These are phyloP conservation scores for Yamadazyma triangularis DNA, from an alignment of 1,139 yeast genomes.

Conservation along the genomic window DNA sequence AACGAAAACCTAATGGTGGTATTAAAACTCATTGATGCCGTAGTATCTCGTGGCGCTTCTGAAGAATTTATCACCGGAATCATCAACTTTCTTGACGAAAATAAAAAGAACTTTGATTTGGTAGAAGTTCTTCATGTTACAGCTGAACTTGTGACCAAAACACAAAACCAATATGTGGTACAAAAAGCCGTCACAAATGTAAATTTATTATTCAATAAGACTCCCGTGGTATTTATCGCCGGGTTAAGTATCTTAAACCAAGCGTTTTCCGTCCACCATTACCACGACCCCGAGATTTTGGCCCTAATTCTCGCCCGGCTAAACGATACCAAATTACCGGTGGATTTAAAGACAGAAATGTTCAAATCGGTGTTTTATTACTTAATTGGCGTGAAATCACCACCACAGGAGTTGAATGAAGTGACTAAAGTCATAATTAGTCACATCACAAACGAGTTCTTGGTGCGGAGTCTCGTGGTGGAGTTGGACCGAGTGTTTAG, in stretches of 20 bases:
- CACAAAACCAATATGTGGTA: too few relatives aligned
- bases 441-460: constrained; percentile 9
- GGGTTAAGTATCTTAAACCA: constrained; percentile 15
- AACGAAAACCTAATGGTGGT: constrained; percentile 9
- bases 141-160: constrained; percentile 4
- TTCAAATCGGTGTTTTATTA: constrained; percentile 8
- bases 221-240: constrained; percentile 7
- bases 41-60: constrained; percentile 4
- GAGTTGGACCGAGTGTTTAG: too few relatives aligned
- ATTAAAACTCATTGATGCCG: constrained; percentile 7
- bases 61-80: constrained; percentile 5
- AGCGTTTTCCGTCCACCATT: constrained; percentile 11
- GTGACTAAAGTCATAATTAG: constrained; percentile 6
- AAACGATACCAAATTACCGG: constrained; percentile 8
- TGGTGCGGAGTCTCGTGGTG: constrained; percentile 7
- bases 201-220: constrained; percentile 3
- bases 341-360: constrained; percentile 13
- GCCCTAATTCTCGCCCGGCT: constrained; percentile 4
- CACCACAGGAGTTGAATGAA: background rate
- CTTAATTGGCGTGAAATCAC: constrained; percentile 3
- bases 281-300: constrained; percentile 3
- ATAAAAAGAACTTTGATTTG: constrained; percentile 11
- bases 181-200: constrained; percentile 7
- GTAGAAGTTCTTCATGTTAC: constrained; percentile 10
- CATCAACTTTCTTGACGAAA: constrained; percentile 8